phyloP scores from a whole-genome alignment of 345 rosid genomes.

The Syzygium oleosum region DNA sequence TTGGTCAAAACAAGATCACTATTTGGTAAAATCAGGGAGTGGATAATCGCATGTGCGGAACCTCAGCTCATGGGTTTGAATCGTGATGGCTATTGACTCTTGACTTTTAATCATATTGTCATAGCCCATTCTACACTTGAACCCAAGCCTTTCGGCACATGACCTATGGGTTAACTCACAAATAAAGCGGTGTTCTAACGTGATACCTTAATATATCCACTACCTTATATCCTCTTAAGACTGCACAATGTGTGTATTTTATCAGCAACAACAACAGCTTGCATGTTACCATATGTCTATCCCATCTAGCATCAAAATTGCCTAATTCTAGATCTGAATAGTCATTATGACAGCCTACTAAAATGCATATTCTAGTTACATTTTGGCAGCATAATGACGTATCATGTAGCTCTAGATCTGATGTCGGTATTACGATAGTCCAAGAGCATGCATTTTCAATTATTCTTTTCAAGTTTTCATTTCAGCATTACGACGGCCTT shows the following conservation, averaged over 20 bases:
- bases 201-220: neutral
- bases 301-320: neutral
- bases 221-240: neutral
- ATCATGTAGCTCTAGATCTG: neutral
- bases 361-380: neutral
- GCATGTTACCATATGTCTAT: neutral
- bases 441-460: neutral
- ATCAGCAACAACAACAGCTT: neutral
- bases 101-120: neutral
- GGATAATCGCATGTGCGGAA: neutral
- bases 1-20: neutral
- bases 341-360: neutral
- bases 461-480: neutral
- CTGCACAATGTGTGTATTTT: neutral
- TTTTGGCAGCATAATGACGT: neutral
- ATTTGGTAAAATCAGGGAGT: neutral
- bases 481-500: neutral
- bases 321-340: neutral
- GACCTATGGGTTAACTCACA: neutral
- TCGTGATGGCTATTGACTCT: neutral
- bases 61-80: neutral
- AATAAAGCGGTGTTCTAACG: neutral
- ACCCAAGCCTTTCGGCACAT: neutral
- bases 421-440: neutral
- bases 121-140: neutral